These are phyloP conservation scores for Saccharomyces uvarum DNA, from an alignment of 1,139 yeast genomes.

Conservation along the genomic window DNA sequence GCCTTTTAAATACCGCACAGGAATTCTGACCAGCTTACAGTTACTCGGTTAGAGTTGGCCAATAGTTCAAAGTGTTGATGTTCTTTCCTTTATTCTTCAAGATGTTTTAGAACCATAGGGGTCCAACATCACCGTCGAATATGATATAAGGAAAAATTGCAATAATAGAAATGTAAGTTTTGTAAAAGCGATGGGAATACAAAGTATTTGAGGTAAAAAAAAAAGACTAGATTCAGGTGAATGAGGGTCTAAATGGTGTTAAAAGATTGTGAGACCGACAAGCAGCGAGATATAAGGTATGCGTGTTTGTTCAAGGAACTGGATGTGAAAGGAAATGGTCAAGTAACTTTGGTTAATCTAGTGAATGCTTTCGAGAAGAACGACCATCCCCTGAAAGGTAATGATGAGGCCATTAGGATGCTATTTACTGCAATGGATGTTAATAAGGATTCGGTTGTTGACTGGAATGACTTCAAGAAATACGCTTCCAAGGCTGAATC, in stretches of 20 bases:
- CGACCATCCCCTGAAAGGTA: conserved; percentile 61
- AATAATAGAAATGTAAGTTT: background rate
- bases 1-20: background rate
- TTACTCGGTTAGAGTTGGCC: background rate
- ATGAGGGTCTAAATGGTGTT: conserved; percentile 8
- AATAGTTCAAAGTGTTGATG: background rate
- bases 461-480: conserved; percentile 52
- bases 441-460: conserved; percentile 49
- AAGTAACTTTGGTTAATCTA: conserved; percentile 49
- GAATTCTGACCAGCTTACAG: background rate
- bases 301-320: conserved; percentile 37
- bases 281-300: conserved; percentile 19
- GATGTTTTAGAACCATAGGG: background rate
- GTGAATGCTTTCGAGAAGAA: conserved; percentile 45
- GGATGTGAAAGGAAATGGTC: conserved; percentile 49
- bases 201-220: background rate
- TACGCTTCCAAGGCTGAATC: conserved; percentile 58
- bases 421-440: conserved; percentile 52
- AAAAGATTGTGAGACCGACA: conserved; percentile 11
- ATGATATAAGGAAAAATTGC: background rate
- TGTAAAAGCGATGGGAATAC: background rate
- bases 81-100: background rate
- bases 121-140: background rate
- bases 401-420: conserved; percentile 50
- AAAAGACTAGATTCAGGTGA: background rate